Evolutionary conservation across 75 land plant genomes (phyloP).

Genomic region (Larix kaempferi): DNA sequence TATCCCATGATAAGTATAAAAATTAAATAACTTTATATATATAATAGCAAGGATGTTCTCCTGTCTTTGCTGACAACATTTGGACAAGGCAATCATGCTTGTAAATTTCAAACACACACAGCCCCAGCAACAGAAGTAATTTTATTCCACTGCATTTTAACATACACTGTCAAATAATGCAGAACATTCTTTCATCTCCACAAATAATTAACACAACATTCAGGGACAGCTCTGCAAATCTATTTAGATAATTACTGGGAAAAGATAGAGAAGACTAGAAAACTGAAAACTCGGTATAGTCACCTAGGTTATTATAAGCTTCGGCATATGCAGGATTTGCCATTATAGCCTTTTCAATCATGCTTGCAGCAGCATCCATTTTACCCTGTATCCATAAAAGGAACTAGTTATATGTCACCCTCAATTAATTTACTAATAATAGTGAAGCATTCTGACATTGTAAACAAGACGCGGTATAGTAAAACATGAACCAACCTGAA

Average conservation of each 20-base stretch:
- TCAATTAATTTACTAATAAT: not conserved
- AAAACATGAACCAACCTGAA: conserved; percentile 60
- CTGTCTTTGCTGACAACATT: too few relatives aligned
- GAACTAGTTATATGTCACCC: not conserved
- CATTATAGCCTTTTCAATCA: conserved; percentile 97
- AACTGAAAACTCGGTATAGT: too few relatives aligned
- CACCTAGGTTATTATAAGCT: conserved; percentile 96
- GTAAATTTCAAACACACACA: too few relatives aligned
- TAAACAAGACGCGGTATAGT: not conserved
- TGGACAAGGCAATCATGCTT: too few relatives aligned
- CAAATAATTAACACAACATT: not conserved
- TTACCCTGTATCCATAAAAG: conserved; percentile 70
- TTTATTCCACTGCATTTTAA: too few relatives aligned
- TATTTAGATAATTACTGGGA: not conserved
- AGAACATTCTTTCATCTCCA: too few relatives aligned
- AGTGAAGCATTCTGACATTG: not conserved
- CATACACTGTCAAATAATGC: too few relatives aligned
- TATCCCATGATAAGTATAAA: not conserved
- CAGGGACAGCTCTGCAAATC: not conserved
- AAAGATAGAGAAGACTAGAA: not conserved
- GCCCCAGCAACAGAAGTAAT: too few relatives aligned
- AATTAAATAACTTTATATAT: too few relatives aligned
- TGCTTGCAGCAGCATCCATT: conserved; percentile 97
- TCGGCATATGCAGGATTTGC: conserved; percentile 99
- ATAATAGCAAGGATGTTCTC: too few relatives aligned